Percentiles rank a stretch among this genome's conserved stretches.
These are phyloP conservation scores for Penstemon newberryi DNA, from an alignment of 257 asterid species.

Conservation along the genomic window DNA sequence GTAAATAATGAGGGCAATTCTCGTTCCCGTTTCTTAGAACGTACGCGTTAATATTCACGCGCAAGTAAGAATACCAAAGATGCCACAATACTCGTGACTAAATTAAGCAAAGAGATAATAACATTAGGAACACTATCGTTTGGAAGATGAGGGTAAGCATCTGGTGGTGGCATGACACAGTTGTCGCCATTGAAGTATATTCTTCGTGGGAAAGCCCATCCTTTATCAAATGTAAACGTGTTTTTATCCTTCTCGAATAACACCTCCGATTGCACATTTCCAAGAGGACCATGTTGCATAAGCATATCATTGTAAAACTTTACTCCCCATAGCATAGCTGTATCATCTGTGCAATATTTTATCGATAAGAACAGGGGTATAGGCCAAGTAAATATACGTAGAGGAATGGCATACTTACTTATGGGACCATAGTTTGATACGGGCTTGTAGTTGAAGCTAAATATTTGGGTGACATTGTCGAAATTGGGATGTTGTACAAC, in stretches of 20 bases:
- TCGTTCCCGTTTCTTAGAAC: too few species aligned
- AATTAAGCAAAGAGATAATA: slow-evolving; percentile 7
- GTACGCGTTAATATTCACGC: neutral
- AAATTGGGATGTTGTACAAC: slow-evolving; percentile 54
- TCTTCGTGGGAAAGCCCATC: slow-evolving; percentile 60
- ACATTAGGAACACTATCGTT: slow-evolving; percentile 13
- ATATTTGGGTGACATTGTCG: slow-evolving; percentile 38
- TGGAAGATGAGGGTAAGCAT: slow-evolving; percentile 43
- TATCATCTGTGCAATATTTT: slow-evolving; percentile 44
- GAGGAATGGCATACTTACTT: slow-evolving; percentile 33
- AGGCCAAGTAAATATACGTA: too few species aligned
- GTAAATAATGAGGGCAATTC: too few species aligned
- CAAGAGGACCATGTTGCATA: slow-evolving; percentile 39
- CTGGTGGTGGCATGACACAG: slow-evolving; percentile 56
- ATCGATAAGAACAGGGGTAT: neutral
- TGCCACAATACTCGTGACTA: slow-evolving; percentile 11
- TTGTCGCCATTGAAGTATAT: slow-evolving; percentile 50
- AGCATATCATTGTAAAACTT: slow-evolving; percentile 48
- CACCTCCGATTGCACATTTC: slow-evolving; percentile 60
- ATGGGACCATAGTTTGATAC: slow-evolving; percentile 34
- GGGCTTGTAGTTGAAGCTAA: slow-evolving; percentile 51
- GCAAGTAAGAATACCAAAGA: slow-evolving; percentile 29
- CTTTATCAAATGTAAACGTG: slow-evolving; percentile 44
- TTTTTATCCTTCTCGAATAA: slow-evolving; percentile 40
- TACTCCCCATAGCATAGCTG: slow-evolving; percentile 50